Evolutionary conservation across 768 basidiomycete genomes (phyloP).

Genomic region (Boletus rex-veris): DNA sequence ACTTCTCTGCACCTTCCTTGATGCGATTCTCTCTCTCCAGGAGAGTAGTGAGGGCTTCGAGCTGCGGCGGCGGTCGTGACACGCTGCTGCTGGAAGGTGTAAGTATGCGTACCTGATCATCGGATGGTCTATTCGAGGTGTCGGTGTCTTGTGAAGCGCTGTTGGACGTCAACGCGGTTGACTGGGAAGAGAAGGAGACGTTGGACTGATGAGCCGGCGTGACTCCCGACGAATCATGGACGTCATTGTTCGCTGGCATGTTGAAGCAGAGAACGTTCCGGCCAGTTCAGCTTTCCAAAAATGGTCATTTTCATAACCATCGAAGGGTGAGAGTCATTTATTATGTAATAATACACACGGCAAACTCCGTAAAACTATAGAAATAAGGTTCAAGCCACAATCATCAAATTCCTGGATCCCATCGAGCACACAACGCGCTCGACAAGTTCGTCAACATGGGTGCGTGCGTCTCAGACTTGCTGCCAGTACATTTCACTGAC

Average conservation of each 20-base stretch:
- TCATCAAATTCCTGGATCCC: constrained; percentile 37
- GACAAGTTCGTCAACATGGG: constrained; percentile 61
- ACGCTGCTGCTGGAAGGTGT: neutral
- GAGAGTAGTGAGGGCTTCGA: constrained; percentile 63
- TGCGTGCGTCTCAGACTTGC: constrained; percentile 37
- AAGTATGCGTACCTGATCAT: constrained; percentile 30
- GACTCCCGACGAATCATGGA: constrained; percentile 22
- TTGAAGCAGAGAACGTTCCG: neutral
- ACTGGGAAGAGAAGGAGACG: constrained; percentile 31
- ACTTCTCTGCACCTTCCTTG: constrained; percentile 88
- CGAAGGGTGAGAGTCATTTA: neutral
- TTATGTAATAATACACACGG: constrained; percentile 11
- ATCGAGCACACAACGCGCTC: constrained; percentile 39
- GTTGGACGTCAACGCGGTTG: constrained; percentile 24
- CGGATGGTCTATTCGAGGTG: constrained; percentile 14
- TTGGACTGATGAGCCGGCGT: constrained; percentile 22
- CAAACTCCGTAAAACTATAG: constrained; percentile 27
- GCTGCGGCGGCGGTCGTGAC: constrained; percentile 37
- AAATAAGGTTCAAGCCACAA: constrained; percentile 34
- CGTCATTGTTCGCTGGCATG: constrained; percentile 31
- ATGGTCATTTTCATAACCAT: neutral
- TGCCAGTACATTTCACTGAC: constrained; percentile 15
- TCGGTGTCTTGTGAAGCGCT: constrained; percentile 25
- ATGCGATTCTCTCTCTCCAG: constrained; percentile 77
- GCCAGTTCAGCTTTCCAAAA: neutral